Conservation (phyloP, 305 asterid genomes). For the Fraxinus sp. region DNA sequence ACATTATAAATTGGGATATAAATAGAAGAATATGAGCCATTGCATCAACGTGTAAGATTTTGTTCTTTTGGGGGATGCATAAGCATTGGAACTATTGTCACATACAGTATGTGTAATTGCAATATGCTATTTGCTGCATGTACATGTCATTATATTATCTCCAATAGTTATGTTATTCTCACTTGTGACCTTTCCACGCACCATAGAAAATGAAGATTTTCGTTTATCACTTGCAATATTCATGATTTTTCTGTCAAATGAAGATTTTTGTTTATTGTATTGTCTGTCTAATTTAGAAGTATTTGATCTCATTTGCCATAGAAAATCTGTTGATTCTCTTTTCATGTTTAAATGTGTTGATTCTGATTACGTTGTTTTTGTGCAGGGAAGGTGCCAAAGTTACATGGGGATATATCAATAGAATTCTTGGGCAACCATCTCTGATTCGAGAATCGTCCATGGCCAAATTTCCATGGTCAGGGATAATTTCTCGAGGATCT, state of each 20-base stretch:
- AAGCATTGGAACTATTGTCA: background rate
- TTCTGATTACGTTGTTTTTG: slow-evolving; percentile 8
- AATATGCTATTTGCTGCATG: background rate
- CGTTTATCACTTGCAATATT: background rate
- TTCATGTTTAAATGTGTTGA: background rate
- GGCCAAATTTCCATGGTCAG: slow-evolving; percentile 89
- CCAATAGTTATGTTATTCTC: background rate
- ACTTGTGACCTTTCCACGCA: slow-evolving; percentile 1
- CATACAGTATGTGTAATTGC: background rate
- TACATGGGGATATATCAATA: slow-evolving; percentile 88
- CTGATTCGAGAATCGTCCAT: slow-evolving; percentile 97
- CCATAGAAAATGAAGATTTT: background rate
- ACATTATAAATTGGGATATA: background rate
- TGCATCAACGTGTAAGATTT: background rate
- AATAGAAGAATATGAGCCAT: background rate
- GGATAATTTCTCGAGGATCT: slow-evolving; percentile 59
- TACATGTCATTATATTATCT: slow-evolving; percentile 3
- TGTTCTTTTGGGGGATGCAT: background rate
- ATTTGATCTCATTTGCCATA: background rate
- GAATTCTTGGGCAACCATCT: slow-evolving; percentile 98
- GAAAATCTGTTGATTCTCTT: background rate
- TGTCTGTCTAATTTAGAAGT: background rate
- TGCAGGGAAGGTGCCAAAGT: slow-evolving; percentile 97
- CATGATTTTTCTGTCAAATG: background rate
- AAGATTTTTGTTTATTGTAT: background rate